Conservation (phyloP, 371 early-diverging fungal species). For the Dentiscutata heterogama region DNA sequence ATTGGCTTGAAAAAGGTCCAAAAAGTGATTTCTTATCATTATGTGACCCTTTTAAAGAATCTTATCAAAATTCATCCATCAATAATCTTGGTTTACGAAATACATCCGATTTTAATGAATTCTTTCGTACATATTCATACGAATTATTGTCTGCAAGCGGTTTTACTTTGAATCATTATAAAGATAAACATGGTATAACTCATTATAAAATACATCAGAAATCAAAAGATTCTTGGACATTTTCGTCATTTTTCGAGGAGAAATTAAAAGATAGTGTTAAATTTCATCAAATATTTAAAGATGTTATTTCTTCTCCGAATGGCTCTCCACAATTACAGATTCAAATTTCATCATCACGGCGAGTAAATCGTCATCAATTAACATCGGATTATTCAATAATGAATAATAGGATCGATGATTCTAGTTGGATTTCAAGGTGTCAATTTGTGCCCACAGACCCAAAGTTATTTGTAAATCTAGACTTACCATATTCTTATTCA, state of each 20-base stretch:
- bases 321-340: too few species aligned
- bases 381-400: too few species aligned
- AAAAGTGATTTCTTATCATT: not conserved
- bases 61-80: not conserved
- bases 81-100: not conserved
- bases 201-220: not conserved
- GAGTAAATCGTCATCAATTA: too few species aligned
- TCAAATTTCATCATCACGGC: not conserved
- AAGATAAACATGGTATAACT: conserved; percentile 28
- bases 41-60: conserved; percentile 2
- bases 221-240: too few species aligned
- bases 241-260: not conserved
- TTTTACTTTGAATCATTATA: conserved; percentile 26
- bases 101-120: conserved; percentile 50
- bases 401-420: not conserved
- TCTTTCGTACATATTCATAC: conserved; percentile 48
- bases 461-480: conserved; percentile 51
- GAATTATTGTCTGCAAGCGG: not conserved
- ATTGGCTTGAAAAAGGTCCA: conserved; percentile 61
- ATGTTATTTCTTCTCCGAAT: not conserved
- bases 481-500: conserved; percentile 63
- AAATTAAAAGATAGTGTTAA: not conserved
- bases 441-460: conserved; percentile 42
- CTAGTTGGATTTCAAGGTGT: conserved; percentile 4
- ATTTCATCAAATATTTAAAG: conserved; percentile 4